Base-by-base conservation (phyloP, 176 grass and related monocot species). In the Poa annua region DNA sequence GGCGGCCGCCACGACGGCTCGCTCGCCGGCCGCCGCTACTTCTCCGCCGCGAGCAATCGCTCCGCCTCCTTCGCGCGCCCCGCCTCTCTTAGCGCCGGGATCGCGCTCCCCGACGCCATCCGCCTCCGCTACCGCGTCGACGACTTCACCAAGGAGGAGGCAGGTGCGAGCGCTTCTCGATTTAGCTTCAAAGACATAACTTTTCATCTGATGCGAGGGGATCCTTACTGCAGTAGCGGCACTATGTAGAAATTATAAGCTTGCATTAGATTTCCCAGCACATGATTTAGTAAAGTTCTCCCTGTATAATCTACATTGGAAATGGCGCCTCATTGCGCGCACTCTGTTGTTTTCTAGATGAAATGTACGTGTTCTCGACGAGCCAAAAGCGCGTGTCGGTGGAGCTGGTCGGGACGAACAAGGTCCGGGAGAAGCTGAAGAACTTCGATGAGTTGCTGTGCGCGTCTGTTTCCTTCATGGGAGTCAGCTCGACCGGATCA, bases 301-400 rank as follows among this genome's bases (percentile, higher is more conserved):
- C 0, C 0, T 10, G 8, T 9, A 21, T 21, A n/a, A n/a, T 21
- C 35, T 24, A 34, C 16, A 35, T 35, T 52, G 7, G 0, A 47
- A 38, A 42, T 69, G 79, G 0, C 15, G 5, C 26, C 19, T 11
- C 63, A 47, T 5, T 14, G 49, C 0, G 14, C 63, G 22, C n/a
- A 4, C 9, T 79, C 14, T 76, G 3, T 20, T n/a, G 61, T 19
- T 14, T 88, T 24, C 45, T 87, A 98, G 96, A 95, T 82, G 96
- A 95, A 76, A 98, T 95, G 96, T 98, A 95, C 63, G 92, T 98
- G 22, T 89, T 93, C 75, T 98, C 96, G 36, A 90, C 92, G 21
- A 95, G 92, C 52, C 83, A 98, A 85, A 93, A 89, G 80, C 91
- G 80, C 29, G 92, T 98, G 2, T 88, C 90, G 0, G 88, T 98